A percentile compares a stretch with the other conserved stretches of the same genome.
Evolutionary conservation across 345 rosid genomes (phyloP).

Genomic region (Viola odorata): DNA sequence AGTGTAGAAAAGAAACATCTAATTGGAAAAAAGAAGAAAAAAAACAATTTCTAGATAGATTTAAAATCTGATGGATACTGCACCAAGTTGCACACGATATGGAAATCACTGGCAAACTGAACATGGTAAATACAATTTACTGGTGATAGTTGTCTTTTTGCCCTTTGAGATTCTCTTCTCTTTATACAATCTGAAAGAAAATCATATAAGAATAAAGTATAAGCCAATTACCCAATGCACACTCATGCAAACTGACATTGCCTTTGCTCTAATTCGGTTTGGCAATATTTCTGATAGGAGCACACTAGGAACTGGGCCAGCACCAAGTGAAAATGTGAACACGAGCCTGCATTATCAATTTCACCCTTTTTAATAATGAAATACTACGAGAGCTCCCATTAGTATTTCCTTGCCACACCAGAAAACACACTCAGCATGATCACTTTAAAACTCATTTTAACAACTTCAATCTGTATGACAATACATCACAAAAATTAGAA

Average conservation of each 20-base stretch:
- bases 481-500: too few relatives aligned
- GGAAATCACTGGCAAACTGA: background rate
- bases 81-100: background rate
- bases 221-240: slow-evolving; percentile 78
- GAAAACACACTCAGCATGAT: too few relatives aligned
- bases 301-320: slow-evolving; percentile 90
- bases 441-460: too few relatives aligned
- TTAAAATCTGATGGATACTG: too few relatives aligned
- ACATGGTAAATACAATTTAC: too few relatives aligned
- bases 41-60: too few relatives aligned
- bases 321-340: slow-evolving; percentile 68
- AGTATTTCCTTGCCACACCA: too few relatives aligned
- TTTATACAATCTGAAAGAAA: too few relatives aligned
- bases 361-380: background rate
- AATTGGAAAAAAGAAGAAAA: background rate
- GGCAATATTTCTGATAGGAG: slow-evolving; percentile 91
- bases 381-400: background rate
- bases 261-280: slow-evolving; percentile 76
- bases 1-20: background rate
- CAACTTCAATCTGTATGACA: too few relatives aligned
- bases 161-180: too few relatives aligned
- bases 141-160: too few relatives aligned
- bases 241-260: slow-evolving; percentile 84
- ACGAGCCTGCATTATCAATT: slow-evolving; percentile 60
- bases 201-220: background rate